Evolutionary conservation across 2,329 filamentous ascomycete species (phyloP).

Genomic region (Cordyceps javanica): DNA sequence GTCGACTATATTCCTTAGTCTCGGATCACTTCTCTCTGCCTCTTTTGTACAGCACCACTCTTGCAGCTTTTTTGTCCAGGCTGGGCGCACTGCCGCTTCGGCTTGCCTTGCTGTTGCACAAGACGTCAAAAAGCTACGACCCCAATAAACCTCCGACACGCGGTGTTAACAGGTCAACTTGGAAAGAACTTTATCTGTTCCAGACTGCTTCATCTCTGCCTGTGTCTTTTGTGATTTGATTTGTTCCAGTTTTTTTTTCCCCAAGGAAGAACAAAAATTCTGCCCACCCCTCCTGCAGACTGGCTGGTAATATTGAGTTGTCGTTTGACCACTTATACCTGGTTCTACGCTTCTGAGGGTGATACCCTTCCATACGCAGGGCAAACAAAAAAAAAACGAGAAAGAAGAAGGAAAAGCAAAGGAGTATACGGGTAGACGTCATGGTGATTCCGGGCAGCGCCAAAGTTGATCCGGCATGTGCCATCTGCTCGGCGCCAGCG

Average conservation of each 20-base stretch:
- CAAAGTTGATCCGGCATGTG: conserved; percentile 35
- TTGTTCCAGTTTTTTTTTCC: too few species aligned
- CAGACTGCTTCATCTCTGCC: background rate
- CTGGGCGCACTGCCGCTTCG: background rate
- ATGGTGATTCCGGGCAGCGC: conserved; percentile 15
- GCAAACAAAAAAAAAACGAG: background rate
- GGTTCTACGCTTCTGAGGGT: too few species aligned
- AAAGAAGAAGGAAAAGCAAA: background rate
- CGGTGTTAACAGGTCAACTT: background rate
- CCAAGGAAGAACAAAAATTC: too few species aligned
- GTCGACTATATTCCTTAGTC: background rate
- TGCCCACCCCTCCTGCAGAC: too few species aligned
- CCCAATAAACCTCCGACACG: background rate
- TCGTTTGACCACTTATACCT: too few species aligned
- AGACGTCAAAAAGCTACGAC: background rate
- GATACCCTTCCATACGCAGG: too few species aligned
- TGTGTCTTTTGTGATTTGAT: too few species aligned
- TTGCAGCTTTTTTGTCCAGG: background rate
- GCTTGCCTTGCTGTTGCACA: background rate
- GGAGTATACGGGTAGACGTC: background rate
- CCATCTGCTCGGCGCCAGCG: conserved; percentile 58
- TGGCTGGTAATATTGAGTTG: too few species aligned
- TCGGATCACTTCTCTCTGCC: background rate
- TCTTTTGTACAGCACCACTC: background rate
- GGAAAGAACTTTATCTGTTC: background rate